Conservation (phyloP, 208 protist species). For the Acanthamoeba royreba region DNA sequence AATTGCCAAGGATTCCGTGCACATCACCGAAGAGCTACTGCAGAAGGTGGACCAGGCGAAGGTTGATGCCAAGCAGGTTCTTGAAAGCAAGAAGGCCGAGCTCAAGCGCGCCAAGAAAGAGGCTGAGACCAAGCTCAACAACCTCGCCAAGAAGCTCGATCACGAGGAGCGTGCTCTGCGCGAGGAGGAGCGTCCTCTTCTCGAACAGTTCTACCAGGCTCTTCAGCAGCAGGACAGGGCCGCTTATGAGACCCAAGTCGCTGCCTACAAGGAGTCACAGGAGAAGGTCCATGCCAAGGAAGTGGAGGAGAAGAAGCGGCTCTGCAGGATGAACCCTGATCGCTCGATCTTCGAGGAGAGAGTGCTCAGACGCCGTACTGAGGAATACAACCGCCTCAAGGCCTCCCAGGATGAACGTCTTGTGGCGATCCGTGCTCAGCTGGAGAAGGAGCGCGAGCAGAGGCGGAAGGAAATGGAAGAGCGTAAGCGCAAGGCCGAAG, state of each 20-base stretch:
- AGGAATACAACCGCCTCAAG: neutral
- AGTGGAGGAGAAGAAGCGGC: constrained; percentile 33
- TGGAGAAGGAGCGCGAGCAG: neutral
- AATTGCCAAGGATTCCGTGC: neutral
- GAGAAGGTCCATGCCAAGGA: constrained; percentile 23
- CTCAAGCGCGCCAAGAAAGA: constrained; percentile 32
- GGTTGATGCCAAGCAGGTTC: constrained; percentile 24
- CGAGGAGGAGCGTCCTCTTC: constrained; percentile 24
- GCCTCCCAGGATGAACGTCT: constrained; percentile 4
- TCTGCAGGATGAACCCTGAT: neutral
- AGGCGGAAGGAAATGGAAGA: constrained; percentile 21
- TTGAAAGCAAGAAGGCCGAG: constrained; percentile 24
- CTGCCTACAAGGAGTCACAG: neutral
- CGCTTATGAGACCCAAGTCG: constrained; percentile 9
- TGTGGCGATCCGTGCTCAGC: constrained; percentile 5
- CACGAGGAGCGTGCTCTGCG: neutral
- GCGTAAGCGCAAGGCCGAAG: constrained; percentile 13
- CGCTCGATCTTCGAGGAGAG: neutral
- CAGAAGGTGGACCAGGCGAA: neutral
- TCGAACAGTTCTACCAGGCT: neutral
- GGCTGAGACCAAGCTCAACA: neutral
- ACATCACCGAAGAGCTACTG: neutral
- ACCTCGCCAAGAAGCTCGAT: constrained; percentile 5
- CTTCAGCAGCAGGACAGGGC: neutral
- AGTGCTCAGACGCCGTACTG: neutral